These are phyloP conservation scores for Ustilago tritici DNA, from an alignment of 1,284 basidiomycete genomes.

Conservation along the genomic window DNA sequence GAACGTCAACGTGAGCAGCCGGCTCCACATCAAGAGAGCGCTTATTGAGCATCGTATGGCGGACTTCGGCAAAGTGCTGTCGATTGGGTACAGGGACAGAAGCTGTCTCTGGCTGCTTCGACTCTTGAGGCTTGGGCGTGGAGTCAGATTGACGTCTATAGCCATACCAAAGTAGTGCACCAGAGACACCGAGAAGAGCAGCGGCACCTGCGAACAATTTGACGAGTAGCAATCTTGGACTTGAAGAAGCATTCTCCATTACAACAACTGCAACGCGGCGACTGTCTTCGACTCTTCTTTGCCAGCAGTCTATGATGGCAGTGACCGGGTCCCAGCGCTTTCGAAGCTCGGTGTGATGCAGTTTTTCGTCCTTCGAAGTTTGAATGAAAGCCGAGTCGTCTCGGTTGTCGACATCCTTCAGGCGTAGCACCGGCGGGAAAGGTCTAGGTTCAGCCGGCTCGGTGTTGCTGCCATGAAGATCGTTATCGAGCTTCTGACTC, in stretches of 20 bases:
- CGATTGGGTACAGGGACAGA: neutral
- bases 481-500: neutral
- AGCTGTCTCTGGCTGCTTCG: neutral
- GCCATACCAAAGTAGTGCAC: conserved; percentile 1
- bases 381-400: neutral
- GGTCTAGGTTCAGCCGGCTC: neutral
- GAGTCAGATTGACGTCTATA: neutral
- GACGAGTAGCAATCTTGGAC: neutral
- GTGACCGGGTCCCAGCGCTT: conserved; percentile 15
- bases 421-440: neutral
- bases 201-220: conserved; percentile 1
- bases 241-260: neutral
- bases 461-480: neutral
- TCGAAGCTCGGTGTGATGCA: neutral
- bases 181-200: conserved; percentile 7
- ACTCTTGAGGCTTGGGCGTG: neutral
- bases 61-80: neutral
- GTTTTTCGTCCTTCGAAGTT: neutral
- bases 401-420: neutral
- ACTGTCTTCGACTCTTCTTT: neutral
- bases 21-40: neutral
- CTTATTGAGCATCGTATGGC: neutral
- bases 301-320: neutral
- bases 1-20: neutral
- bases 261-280: neutral